Percentiles rank a stretch among this genome's conserved stretches.
These are phyloP conservation scores for Casuarina cunninghamiana DNA, from an alignment of 306 rosid genomes.

Conservation along the genomic window DNA sequence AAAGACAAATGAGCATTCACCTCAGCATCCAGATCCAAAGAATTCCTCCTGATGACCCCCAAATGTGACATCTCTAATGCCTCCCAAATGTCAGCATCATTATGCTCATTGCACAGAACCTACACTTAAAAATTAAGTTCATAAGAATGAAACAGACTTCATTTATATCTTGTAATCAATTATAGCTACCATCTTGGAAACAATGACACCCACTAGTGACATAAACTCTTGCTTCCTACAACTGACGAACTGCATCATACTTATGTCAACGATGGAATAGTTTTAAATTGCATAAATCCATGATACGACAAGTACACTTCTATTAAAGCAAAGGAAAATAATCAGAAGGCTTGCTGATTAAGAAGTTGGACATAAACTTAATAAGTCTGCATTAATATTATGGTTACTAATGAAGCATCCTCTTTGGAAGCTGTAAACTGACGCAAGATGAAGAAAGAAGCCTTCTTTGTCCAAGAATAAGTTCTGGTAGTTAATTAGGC, in stretches of 20 bases:
- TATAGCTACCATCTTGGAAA: not conserved
- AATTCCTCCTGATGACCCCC: slow-evolving; percentile 62
- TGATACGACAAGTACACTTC: not conserved
- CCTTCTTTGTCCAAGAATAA: too few relatives aligned
- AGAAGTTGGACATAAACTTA: not conserved
- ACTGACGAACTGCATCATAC: not conserved
- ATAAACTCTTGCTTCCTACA: not conserved
- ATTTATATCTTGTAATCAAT: slow-evolving; percentile 18
- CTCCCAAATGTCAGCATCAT: slow-evolving; percentile 60
- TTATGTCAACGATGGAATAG: not conserved
- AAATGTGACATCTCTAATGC: slow-evolving; percentile 72
- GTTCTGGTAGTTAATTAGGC: too few relatives aligned
- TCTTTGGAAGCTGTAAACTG: too few relatives aligned
- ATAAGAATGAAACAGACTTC: not conserved
- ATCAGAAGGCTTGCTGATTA: not conserved
- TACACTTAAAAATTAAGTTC: slow-evolving; percentile 7
- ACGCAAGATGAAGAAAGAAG: not conserved
- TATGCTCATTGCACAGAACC: slow-evolving; percentile 56
- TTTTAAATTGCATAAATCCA: not conserved
- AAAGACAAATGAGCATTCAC: slow-evolving; percentile 32
- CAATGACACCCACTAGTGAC: not conserved
- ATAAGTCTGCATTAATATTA: not conserved
- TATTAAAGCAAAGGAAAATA: not conserved
- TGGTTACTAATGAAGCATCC: not conserved
- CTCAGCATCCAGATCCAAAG: slow-evolving; percentile 82